Evolutionary conservation across 148 eudicot genomes (phyloP).

Genomic region (Pouteria glomerata): DNA sequence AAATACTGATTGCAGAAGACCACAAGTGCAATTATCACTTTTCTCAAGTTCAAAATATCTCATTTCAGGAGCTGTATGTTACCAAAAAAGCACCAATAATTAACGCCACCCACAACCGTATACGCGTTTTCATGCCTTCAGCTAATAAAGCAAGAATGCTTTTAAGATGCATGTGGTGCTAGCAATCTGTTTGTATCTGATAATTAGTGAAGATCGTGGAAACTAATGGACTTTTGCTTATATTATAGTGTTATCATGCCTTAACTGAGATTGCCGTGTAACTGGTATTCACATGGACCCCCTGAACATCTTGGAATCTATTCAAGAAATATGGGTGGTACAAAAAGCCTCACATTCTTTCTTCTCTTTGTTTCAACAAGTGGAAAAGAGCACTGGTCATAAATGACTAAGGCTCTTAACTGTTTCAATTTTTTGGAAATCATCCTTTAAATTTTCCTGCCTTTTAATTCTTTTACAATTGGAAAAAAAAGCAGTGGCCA

Average conservation of each 20-base stretch:
- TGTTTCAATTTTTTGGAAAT: too few species aligned
- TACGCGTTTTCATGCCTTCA: not conserved
- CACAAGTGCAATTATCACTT: not conserved
- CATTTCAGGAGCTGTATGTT: not conserved
- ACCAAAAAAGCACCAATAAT: not conserved
- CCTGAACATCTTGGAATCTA: not conserved
- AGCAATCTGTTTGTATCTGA: not conserved
- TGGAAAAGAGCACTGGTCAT: not conserved
- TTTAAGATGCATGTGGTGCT: not conserved
- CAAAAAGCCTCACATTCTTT: not conserved
- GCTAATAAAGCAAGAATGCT: not conserved
- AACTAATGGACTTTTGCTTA: not conserved
- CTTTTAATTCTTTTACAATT: too few species aligned
- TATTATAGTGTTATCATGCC: not conserved
- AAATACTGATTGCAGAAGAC: not conserved
- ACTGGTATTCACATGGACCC: not conserved
- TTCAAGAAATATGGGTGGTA: not conserved
- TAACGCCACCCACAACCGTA: not conserved
- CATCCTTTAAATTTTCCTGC: too few species aligned
- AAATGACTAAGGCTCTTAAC: not conserved
- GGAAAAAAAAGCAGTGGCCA: too few species aligned
- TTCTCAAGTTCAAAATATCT: not conserved
- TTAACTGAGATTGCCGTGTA: not conserved
- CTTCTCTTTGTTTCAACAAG: not conserved
- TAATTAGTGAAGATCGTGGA: not conserved